Evolutionary conservation across 148 eudicot genomes (phyloP), one percentile per base, ranked within the genome.

Genomic region (Selenicereus undatus): DNA sequence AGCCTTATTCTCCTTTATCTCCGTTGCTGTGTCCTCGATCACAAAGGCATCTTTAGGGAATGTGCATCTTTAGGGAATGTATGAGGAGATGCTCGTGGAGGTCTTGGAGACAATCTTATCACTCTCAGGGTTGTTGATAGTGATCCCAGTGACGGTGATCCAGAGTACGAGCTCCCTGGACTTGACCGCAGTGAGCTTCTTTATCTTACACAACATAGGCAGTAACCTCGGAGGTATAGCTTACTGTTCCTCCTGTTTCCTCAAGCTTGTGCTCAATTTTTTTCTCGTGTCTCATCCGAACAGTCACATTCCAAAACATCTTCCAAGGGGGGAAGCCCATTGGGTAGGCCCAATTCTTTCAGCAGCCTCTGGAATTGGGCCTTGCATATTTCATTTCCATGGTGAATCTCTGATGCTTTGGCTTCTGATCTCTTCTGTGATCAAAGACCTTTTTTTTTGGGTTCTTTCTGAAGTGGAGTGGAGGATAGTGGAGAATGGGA

Each of bases 261-360:
- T 90, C 86, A 22, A 90, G 91, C 86, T 89, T 91, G 90, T 93
- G 95, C 51, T 88, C 87, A 2, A 62, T 80, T 76, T 90, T 89
- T 79, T 90, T 93, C 88, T 93, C 90, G 48, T 91, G 92, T 32
- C 79, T 91, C 18, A 93, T 86, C 97, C 97, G 90, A 8, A 91
- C 93, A 77, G 2, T 95, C 97, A 54, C 90, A 87, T 82, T 93
- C 95, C 3, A 73, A 83, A 0, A 88, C 88, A 79, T 91, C 91
- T 64, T 88, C 75, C 16, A 93, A 65, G 0, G 95, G 97, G 1
- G 91, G 86, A 20, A 93, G 87, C 7, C 95, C 95, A 50, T 90
- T 90, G n/a, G 97, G 97, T 29, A 93, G 58, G 16, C 89, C 88
- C 26, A 91, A 76, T 84, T 90, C 92, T 26, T 65, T 82, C 12